These are phyloP conservation scores for Tetrapyrgos nigripes DNA, from an alignment of 1,284 basidiomycete species.

Conservation along the genomic window DNA sequence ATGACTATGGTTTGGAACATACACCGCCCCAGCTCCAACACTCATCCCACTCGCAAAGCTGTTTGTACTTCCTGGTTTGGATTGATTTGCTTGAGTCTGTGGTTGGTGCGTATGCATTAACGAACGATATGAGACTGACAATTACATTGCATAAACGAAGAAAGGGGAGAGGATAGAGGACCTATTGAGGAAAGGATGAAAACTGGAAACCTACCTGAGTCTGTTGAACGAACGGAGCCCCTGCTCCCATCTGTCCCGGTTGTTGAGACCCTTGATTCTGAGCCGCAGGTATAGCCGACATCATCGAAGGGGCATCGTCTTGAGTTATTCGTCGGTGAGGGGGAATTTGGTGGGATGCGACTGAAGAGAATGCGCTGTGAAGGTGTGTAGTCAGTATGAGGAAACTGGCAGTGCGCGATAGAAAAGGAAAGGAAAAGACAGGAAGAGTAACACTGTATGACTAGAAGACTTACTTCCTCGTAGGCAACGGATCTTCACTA, in stretches of 20 bases:
- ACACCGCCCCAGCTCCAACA: slow-evolving; percentile 1
- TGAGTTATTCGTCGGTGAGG: slow-evolving; percentile 78
- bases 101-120: too few relatives aligned
- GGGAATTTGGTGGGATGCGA: slow-evolving; percentile 66
- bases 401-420: not conserved
- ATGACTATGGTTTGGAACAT: not conserved
- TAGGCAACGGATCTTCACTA: slow-evolving; percentile 77
- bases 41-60: slow-evolving; percentile 14
- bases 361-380: slow-evolving; percentile 62
- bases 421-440: not conserved
- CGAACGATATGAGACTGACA: not conserved
- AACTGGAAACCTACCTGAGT: not conserved
- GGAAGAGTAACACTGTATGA: too few relatives aligned
- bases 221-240: slow-evolving; percentile 10
- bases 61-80: slow-evolving; percentile 8
- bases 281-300: slow-evolving; percentile 47
- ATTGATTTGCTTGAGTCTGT: not conserved
- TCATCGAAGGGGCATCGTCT: slow-evolving; percentile 81
- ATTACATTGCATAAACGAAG: not conserved
- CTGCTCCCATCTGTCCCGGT: slow-evolving; percentile 8
- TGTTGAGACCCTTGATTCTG: too few relatives aligned
- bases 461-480: slow-evolving; percentile 73
- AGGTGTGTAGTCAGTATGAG: slow-evolving; percentile 1
- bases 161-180: not conserved
- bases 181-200: not conserved